A percentile compares a stretch with the other conserved stretches of the same genome.
Evolutionary conservation across 2,329 filamentous ascomycete genomes (phyloP).

Genomic region (Nannizziopsis arthrosporioides): DNA sequence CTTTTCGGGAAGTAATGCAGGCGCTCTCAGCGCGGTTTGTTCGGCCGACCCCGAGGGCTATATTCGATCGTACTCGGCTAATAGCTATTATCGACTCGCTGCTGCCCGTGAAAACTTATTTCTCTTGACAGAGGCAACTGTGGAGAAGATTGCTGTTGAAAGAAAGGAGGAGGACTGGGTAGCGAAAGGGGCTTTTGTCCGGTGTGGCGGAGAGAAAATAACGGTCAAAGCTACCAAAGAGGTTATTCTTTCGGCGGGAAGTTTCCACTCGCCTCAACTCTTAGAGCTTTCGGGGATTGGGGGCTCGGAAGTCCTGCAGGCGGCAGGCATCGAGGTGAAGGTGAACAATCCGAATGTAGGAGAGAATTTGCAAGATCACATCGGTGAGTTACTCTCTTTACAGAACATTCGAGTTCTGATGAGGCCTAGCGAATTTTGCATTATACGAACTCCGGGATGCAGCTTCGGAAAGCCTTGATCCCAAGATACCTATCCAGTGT

Average conservation of each 20-base stretch:
- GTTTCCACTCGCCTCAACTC: slow-evolving; percentile 45
- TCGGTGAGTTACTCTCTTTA: slow-evolving; percentile 17
- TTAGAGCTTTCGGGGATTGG: slow-evolving; percentile 54
- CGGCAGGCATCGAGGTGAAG: slow-evolving; percentile 35
- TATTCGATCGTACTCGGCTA: slow-evolving; percentile 34
- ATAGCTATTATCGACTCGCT: slow-evolving; percentile 32
- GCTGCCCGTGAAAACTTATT: slow-evolving; percentile 35
- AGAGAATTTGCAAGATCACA: slow-evolving; percentile 42
- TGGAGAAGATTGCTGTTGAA: slow-evolving; percentile 38
- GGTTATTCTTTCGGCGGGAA: slow-evolving; percentile 49
- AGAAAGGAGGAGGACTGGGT: slow-evolving; percentile 17
- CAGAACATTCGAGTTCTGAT: slow-evolving; percentile 18
- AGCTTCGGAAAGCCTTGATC: slow-evolving; percentile 24
- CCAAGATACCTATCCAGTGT: slow-evolving; percentile 25
- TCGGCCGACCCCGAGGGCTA: slow-evolving; percentile 20
- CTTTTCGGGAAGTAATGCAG: slow-evolving; percentile 32
- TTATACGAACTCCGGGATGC: slow-evolving; percentile 22
- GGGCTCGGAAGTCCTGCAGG: slow-evolving; percentile 32
- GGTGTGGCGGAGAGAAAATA: slow-evolving; percentile 24
- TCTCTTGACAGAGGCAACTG: slow-evolving; percentile 39
- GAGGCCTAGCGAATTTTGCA: slow-evolving; percentile 24
- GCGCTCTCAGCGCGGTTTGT: slow-evolving; percentile 28
- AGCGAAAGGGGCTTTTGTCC: slow-evolving; percentile 37
- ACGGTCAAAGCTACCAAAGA: slow-evolving; percentile 34
- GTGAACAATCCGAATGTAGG: slow-evolving; percentile 38